These are phyloP conservation scores for Heritiera fomes DNA, from an alignment of 345 rosid genomes.

Conservation along the genomic window DNA sequence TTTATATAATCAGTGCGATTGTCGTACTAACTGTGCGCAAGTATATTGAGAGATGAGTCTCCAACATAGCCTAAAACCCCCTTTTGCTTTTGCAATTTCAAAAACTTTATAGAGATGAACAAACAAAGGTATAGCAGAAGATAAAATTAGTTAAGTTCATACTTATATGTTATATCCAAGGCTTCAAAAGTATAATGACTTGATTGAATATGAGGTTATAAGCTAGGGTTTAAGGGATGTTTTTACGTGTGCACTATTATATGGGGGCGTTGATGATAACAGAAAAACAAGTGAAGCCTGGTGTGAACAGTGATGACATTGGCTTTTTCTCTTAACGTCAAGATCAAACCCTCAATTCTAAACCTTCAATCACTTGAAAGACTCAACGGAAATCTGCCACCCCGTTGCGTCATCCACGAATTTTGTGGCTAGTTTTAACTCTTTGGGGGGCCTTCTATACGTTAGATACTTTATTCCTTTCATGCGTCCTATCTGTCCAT, in stretches of 20 bases:
- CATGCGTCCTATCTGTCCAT: constrained; percentile 41
- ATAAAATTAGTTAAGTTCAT: too few species aligned
- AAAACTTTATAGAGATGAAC: background rate
- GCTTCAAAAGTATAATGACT: background rate
- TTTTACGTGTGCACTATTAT: background rate
- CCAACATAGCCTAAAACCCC: background rate
- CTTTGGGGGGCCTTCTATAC: constrained; percentile 39
- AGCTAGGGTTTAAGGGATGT: background rate
- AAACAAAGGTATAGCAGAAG: too few species aligned
- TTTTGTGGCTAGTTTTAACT: constrained; percentile 27
- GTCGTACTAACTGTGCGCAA: too few species aligned
- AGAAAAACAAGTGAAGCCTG: background rate
- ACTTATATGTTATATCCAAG: too few species aligned
- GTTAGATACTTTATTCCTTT: constrained; percentile 36
- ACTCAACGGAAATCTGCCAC: constrained; percentile 20
- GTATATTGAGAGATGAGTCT: too few species aligned
- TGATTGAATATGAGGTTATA: background rate
- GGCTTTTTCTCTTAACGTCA: constrained; percentile 17
- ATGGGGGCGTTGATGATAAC: background rate
- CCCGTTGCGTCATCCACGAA: constrained; percentile 25
- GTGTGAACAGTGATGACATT: constrained; percentile 6
- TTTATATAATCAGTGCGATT: too few species aligned
- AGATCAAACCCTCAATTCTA: constrained; percentile 28
- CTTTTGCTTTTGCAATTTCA: background rate
- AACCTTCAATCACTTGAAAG: constrained; percentile 26